Conservation (phyloP, 2,329 filamentous ascomycete genomes). For the Ceratocystis papillata region DNA sequence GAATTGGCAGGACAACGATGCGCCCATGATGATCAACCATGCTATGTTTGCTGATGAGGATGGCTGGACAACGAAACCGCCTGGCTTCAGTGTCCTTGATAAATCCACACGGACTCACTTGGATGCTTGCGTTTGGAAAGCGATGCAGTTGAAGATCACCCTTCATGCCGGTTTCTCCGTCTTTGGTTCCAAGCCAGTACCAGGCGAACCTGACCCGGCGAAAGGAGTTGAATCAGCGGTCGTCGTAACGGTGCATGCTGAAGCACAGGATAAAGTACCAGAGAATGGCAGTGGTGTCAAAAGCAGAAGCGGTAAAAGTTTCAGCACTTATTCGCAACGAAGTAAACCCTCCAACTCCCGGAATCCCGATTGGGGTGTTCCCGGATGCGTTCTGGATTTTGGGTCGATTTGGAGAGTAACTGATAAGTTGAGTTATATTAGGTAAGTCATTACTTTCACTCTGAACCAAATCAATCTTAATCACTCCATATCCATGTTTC, state of each 20-base stretch:
- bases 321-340: slow-evolving; percentile 48
- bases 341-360: slow-evolving; percentile 46
- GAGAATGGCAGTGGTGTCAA: slow-evolving; percentile 27
- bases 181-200: slow-evolving; percentile 29
- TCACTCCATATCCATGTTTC: neutral
- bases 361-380: slow-evolving; percentile 51
- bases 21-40: slow-evolving; percentile 92
- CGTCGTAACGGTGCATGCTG: slow-evolving; percentile 71
- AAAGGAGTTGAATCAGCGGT: slow-evolving; percentile 49
- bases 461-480: neutral
- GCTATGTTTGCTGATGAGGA: slow-evolving; percentile 86
- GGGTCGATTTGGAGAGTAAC: slow-evolving; percentile 47
- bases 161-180: slow-evolving; percentile 68
- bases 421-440: slow-evolving; percentile 60
- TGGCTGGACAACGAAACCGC: slow-evolving; percentile 79
- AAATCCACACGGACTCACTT: slow-evolving; percentile 35
- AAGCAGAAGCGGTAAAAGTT: slow-evolving; percentile 35
- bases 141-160: slow-evolving; percentile 58
- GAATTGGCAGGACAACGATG: slow-evolving; percentile 93
- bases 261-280: slow-evolving; percentile 41
- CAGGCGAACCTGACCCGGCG: slow-evolving; percentile 3
- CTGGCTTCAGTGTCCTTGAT: slow-evolving; percentile 52
- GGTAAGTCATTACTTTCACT: slow-evolving; percentile 38
- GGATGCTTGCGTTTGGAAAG: slow-evolving; percentile 40
- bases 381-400: slow-evolving; percentile 49